Evolutionary conservation across 805 yeast genomes (phyloP), one percentile per base, ranked within the genome.

Genomic region (Saturnispora hagleri): DNA sequence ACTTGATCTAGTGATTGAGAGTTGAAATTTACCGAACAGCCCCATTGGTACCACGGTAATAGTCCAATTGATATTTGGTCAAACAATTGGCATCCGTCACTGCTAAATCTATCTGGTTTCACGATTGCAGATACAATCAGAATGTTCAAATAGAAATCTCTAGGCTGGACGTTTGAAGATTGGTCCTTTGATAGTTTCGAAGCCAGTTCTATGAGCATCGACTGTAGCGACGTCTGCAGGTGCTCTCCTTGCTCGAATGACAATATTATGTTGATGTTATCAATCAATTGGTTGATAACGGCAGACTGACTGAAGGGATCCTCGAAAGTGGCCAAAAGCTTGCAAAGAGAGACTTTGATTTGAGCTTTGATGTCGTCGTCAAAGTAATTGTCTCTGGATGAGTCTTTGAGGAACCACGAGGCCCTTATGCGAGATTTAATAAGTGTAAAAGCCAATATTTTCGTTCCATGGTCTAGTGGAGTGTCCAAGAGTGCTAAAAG

Each of bases 381-480:
- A 24, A 15, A 57, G 59, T 44, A 76, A 59, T 5, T 63, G 65
- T n/a, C 60, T 61, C 3, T 46, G 50, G 64, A 57, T 9, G 57
- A 56, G 12, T 65, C 56, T 46, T 56, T 62, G 24, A 67, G 66
- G 35, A 60, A 59, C 97, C 97, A 90, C 48, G 77, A 73, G 36
- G 78, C 73, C 15, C 73, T 70, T 22, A 89, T 74, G 52, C 81
- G 74, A 66, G 91, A 90, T 65, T 91, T 91, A 66, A 89, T 79
- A 66, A 80, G 88, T 4, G 91, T 82, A 0, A 93, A 89, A 2
- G 95, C 84, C 12, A 95, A 86, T 47, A 80, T 70, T 58, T 82
- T 77, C 47, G 85, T 73, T 24, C 73, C 77, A 2, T 68, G 66
- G 5, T 79, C 71, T 15, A 76, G 64, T 18, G 65, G 56, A 10